A percentile compares a stretch with the other conserved stretches of the same genome.
These are phyloP conservation scores for Solanum clarkiae DNA, from an alignment of 257 asterid genomes.

Conservation along the genomic window DNA sequence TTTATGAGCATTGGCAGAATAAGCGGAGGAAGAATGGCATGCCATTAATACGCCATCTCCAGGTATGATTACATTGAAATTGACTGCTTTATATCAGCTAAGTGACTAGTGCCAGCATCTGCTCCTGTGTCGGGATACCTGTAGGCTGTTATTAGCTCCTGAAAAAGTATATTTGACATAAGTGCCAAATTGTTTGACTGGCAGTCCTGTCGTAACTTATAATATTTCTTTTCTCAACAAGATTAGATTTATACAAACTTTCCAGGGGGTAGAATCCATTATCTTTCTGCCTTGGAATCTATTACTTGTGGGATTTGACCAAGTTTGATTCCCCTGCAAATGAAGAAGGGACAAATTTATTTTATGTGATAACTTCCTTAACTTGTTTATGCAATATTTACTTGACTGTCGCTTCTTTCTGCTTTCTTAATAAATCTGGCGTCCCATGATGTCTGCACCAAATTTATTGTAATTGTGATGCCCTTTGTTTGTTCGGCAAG, in stretches of 20 bases:
- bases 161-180: background rate
- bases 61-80: constrained; percentile 33
- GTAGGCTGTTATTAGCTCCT: background rate
- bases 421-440: background rate
- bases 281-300: background rate
- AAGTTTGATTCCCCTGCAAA: background rate
- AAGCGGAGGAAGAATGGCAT: constrained; percentile 71
- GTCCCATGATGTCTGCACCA: background rate
- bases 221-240: background rate
- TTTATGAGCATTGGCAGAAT: constrained; percentile 65
- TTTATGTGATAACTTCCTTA: background rate
- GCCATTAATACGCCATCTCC: constrained; percentile 79
- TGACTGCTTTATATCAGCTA: background rate
- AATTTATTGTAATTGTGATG: background rate
- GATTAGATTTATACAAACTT: background rate
- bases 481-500: background rate
- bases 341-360: background rate
- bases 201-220: background rate
- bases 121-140: background rate
- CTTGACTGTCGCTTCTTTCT: background rate
- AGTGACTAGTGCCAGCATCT: background rate
- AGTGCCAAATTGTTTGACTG: background rate
- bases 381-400: background rate
- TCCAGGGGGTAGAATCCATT: background rate
- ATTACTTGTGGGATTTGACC: background rate